A percentile compares a stretch with the other conserved stretches of the same genome.
phyloP scores from a whole-genome alignment of 1,284 basidiomycete genomes.

The Moesziomyces parantarcticus region DNA sequence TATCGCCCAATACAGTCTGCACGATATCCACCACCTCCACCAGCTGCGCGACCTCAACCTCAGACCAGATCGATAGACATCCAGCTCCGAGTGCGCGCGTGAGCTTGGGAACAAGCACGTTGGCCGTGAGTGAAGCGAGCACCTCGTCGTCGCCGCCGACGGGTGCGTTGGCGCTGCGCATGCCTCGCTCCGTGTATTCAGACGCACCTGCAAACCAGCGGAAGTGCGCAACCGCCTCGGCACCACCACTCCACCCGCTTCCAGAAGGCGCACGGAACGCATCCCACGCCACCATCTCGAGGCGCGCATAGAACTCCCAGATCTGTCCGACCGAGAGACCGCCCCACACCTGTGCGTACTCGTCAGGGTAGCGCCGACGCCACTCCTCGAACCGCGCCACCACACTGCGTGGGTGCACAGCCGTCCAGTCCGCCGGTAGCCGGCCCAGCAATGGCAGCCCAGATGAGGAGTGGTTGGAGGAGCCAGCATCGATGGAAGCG shows the following conservation, averaged over 20 bases:
- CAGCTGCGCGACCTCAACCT: constrained; percentile 25
- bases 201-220: constrained; percentile 26
- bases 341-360: constrained; percentile 62
- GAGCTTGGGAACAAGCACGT: constrained; percentile 47
- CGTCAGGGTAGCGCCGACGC: constrained; percentile 49
- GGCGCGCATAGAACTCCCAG: constrained; percentile 62
- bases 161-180: neutral
- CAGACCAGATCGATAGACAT: constrained; percentile 51
- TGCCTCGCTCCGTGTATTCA: constrained; percentile 7
- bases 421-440: neutral
- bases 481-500: constrained; percentile 1
- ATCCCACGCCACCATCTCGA: constrained; percentile 53
- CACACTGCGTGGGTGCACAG: constrained; percentile 47
- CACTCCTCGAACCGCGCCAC: constrained; percentile 56
- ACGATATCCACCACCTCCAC: constrained; percentile 41
- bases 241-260: constrained; percentile 11
- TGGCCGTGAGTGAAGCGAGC: constrained; percentile 37
- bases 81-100: no score
- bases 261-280: constrained; percentile 12
- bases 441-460: neutral
- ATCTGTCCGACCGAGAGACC: constrained; percentile 58
- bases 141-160: constrained; percentile 60
- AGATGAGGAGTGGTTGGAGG: neutral
- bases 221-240: constrained; percentile 11
- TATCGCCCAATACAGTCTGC: constrained; percentile 27